phyloP scores from a whole-genome alignment of 1,284 basidiomycete species.

The Ganoderma multipileum region DNA sequence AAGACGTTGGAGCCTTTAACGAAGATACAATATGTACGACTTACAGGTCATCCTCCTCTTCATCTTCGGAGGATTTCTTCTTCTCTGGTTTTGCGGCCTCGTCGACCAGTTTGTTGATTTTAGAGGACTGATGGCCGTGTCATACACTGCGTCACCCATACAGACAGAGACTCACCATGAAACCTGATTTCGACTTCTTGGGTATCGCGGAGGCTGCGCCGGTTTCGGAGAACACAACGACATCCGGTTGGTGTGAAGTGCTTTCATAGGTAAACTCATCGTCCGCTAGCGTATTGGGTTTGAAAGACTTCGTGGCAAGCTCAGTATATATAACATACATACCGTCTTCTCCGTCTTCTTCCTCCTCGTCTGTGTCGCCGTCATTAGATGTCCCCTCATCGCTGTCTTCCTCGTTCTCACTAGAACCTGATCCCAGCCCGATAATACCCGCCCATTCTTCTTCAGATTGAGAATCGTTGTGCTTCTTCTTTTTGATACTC shows the following conservation, averaged over 20 bases:
- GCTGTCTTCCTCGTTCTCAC: conserved; percentile 24
- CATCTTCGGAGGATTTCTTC: conserved; percentile 30
- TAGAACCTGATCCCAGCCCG: conserved; percentile 17
- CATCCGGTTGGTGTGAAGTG: conserved; percentile 41
- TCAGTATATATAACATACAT: conserved; percentile 9
- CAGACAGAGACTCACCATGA: conserved; percentile 64
- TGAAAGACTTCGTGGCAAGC: background rate
- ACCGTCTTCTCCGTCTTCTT: conserved; percentile 33
- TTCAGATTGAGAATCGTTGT: conserved; percentile 23
- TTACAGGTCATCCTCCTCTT: conserved; percentile 55
- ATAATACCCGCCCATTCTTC: conserved; percentile 48
- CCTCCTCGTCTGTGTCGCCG: conserved; percentile 29
- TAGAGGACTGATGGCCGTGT: conserved; percentile 65
- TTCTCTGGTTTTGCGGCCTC: conserved; percentile 38
- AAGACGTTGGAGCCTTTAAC: conserved; percentile 2
- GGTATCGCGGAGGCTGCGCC: conserved; percentile 19
- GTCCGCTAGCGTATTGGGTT: conserved; percentile 9
- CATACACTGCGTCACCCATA: background rate
- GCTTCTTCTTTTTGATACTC: conserved; percentile 25
- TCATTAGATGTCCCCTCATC: conserved; percentile 20
- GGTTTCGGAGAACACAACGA: conserved; percentile 65
- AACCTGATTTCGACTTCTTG: conserved; percentile 44
- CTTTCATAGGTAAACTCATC: conserved; percentile 27
- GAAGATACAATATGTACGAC: conserved; percentile 33
- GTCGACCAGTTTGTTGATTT: conserved; percentile 64